Evolutionary conservation across 2,329 filamentous ascomycete genomes (phyloP).

Genomic region (Arthroderma uncinatum): DNA sequence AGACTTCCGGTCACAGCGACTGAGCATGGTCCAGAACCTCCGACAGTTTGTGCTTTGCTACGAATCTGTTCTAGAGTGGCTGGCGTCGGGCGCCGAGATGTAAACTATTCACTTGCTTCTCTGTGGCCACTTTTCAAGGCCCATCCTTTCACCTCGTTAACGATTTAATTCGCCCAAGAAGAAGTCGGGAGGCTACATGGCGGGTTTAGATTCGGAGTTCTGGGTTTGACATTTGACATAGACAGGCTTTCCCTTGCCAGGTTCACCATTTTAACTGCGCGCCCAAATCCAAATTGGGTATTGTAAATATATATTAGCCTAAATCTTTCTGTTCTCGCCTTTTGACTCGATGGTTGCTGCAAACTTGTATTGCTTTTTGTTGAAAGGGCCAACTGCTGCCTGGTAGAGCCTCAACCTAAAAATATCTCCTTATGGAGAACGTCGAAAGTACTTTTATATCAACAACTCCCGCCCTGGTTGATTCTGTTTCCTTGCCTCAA

Average conservation of each 20-base stretch:
- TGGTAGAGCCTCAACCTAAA: background rate
- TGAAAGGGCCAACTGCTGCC: background rate
- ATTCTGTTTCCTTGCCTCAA: too few species aligned
- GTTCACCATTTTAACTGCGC: too few species aligned
- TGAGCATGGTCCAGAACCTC: slow-evolving; percentile 95
- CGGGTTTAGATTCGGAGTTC: background rate
- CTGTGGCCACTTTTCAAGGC: background rate
- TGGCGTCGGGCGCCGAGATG: slow-evolving; percentile 26
- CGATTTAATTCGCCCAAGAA: background rate
- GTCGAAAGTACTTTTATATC: background rate
- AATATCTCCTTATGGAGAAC: background rate
- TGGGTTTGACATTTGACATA: too few species aligned
- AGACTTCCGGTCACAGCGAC: slow-evolving; percentile 74
- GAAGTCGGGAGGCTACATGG: background rate
- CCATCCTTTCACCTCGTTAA: background rate
- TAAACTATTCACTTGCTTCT: background rate
- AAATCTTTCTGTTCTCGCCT: too few species aligned
- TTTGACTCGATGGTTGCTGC: too few species aligned
- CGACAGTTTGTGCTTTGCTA: slow-evolving; percentile 94
- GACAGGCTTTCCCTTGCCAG: background rate
- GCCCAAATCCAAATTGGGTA: too few species aligned
- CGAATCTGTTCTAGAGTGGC: slow-evolving; percentile 85
- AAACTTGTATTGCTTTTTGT: too few species aligned
- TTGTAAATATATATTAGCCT: background rate
- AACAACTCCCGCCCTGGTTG: background rate